Evolutionary conservation across 1,284 basidiomycete species (phyloP), one percentile per base, ranked within the genome.

Genomic region (Tilletiopsis washingtonensis): DNA sequence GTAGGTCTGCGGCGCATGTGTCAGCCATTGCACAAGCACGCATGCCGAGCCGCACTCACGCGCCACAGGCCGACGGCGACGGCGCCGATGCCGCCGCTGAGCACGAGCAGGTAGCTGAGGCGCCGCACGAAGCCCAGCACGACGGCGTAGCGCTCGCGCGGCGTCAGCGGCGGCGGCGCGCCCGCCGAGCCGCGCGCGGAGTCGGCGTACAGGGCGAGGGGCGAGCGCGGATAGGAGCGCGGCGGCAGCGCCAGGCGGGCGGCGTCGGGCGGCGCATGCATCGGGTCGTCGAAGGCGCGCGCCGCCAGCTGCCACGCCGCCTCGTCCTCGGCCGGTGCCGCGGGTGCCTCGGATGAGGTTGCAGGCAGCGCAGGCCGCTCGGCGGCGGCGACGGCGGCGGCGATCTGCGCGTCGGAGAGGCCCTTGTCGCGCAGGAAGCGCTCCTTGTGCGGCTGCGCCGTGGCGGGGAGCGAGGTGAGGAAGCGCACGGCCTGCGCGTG

Each of bases 401-500:
- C 51, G 42, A 71, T 71, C 41, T 54, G 59, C 34, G 53, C 62
- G 42, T 69, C 61, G 11, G 47, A 48, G 40, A 71, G 19, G n/a
- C 68, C 68, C 38, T 71, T 71, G 25, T 59, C 57, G 1, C 54
- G 54, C 27, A 71, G 39, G 38, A 71, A 71, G 29, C 48, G 40
- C 6, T 41, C 41, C 4, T 47, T 43, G 12, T 47, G 27, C 19
- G 32, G 39, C 12, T 34, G 25, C 26, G 40, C 25, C 4, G 40
- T 17, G 19, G 56, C 41, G 15, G 53, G 57, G 17, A 62, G 46
- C 2, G 68, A 67, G 7, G 64, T 69, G 23, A 71, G 53, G 48
- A 71, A 71, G 26, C 68, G 62, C 39, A 67, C 62, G 20, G 68
- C 68, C 43, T 71, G 68, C 9, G 60, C 64, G n/a, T 69, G 57